Evolutionary conservation across 345 rosid genomes (phyloP).

Genomic region (Limnanthes douglasii): DNA sequence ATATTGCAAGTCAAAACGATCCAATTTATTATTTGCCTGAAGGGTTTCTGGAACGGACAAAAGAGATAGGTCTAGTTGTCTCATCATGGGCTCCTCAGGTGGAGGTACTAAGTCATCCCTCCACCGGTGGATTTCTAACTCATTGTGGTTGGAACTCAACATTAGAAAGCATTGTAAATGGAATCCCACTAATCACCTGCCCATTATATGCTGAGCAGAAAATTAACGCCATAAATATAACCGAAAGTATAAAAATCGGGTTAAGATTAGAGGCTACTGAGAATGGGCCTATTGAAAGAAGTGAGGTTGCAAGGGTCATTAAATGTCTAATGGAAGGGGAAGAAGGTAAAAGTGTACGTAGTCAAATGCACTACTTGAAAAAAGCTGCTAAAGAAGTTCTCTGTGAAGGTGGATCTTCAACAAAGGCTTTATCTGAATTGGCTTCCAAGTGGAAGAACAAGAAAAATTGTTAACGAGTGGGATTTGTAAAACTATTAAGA

Average conservation of each 20-base stretch:
- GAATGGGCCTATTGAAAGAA: neutral
- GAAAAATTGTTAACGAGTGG: no score
- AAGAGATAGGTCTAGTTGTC: conserved; percentile 9
- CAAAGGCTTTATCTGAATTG: conserved; percentile 4
- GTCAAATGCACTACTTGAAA: conserved; percentile 6
- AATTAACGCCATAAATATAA: conserved; percentile 7
- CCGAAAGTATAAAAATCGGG: conserved; percentile 6
- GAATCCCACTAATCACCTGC: conserved; percentile 13
- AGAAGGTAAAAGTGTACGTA: conserved; percentile 6
- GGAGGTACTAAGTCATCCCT: conserved; percentile 10
- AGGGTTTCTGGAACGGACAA: conserved; percentile 9
- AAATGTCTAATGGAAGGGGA: conserved; percentile 13
- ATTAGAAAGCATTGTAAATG: conserved; percentile 10
- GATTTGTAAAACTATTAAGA: no score
- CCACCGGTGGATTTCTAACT: conserved; percentile 9
- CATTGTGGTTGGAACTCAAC: conserved; percentile 18
- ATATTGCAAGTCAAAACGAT: conserved; percentile 6
- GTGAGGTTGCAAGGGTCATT: conserved; percentile 11
- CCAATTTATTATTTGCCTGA: conserved; percentile 9
- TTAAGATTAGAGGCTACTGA: neutral
- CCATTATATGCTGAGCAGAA: conserved; percentile 15
- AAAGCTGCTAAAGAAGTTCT: conserved; percentile 4
- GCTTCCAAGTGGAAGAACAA: conserved; percentile 11
- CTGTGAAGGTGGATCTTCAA: conserved; percentile 9
- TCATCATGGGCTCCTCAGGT: conserved; percentile 12